These are phyloP conservation scores for Scedosporium apiospermum DNA, from an alignment of 2,329 filamentous ascomycete genomes.

Conservation along the genomic window DNA sequence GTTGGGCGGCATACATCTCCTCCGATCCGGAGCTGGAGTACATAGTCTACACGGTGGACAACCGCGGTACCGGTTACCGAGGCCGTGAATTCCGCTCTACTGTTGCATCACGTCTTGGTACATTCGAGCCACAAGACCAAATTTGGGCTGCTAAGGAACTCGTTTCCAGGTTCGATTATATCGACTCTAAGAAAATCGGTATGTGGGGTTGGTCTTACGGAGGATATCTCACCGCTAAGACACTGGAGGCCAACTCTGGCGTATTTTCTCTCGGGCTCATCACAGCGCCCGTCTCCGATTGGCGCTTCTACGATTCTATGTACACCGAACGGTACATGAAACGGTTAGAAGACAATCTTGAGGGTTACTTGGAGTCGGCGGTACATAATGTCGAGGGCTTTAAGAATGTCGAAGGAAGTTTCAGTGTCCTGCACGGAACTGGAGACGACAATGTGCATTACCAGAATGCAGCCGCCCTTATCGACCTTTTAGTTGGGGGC, in stretches of 20 bases:
- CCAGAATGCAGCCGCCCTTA: constrained; percentile 52
- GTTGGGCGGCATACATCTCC: constrained; percentile 54
- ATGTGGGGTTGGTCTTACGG: constrained; percentile 65
- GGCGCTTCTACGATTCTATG: constrained; percentile 62
- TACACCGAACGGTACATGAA: constrained; percentile 71
- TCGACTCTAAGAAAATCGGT: constrained; percentile 49
- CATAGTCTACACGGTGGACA: constrained; percentile 59
- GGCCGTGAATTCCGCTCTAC: constrained; percentile 52
- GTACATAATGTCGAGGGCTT: constrained; percentile 51
- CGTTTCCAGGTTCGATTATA: constrained; percentile 36
- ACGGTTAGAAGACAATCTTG: constrained; percentile 42
- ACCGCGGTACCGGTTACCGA: constrained; percentile 56
- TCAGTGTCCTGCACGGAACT: constrained; percentile 55
- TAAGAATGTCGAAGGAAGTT: constrained; percentile 49
- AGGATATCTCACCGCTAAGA: constrained; percentile 57
- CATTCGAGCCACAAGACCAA: constrained; percentile 56
- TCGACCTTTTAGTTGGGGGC: constrained; percentile 50
- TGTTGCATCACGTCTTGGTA: constrained; percentile 50
- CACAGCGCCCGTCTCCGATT: constrained; percentile 58
- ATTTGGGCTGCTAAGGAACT: constrained; percentile 55
- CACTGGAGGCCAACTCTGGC: constrained; percentile 51
- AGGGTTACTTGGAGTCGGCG: constrained; percentile 51
- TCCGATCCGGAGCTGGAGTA: constrained; percentile 60
- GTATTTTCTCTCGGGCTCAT: constrained; percentile 55
- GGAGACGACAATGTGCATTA: constrained; percentile 67